Evolutionary conservation across 164 flowering plant species (phyloP).

Genomic region (Piper longum): DNA sequence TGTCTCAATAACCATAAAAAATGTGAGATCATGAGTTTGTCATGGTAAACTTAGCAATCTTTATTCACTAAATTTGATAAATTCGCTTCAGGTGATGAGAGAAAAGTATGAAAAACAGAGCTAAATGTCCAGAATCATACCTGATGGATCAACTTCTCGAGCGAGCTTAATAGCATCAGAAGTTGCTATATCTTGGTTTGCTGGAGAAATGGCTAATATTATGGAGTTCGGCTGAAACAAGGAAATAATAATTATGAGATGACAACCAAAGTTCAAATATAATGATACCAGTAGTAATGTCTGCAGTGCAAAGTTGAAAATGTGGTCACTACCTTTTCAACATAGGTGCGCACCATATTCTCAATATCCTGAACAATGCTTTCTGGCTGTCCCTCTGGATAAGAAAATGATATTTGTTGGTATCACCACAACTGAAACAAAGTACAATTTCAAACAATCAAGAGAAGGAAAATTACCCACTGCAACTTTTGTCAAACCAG

Average conservation of each 20-base stretch:
- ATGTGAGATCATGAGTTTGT: no score
- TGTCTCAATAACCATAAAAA: not conserved
- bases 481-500: conserved; percentile 97
- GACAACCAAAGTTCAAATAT: not conserved
- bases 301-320: not conserved
- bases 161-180: conserved; percentile 65
- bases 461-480: conserved; percentile 44
- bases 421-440: not conserved
- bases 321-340: conserved; percentile 54
- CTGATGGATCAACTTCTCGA: conserved; percentile 64
- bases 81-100: not conserved
- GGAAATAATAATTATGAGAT: no score
- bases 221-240: conserved; percentile 46
- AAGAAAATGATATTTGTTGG: not conserved
- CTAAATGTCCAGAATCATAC: conserved; percentile 10
- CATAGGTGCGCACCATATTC: conserved; percentile 72
- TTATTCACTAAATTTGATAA: no score
- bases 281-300: not conserved
- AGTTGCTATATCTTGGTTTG: conserved; percentile 66
- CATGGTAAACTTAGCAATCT: not conserved
- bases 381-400: conserved; percentile 57
- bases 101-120: not conserved
- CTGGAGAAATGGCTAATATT: conserved; percentile 60
- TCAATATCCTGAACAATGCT: conserved; percentile 79
- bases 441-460: not conserved